Conservation (phyloP, 31 red algal genomes). For the Odonthalia washingtoniensis region DNA sequence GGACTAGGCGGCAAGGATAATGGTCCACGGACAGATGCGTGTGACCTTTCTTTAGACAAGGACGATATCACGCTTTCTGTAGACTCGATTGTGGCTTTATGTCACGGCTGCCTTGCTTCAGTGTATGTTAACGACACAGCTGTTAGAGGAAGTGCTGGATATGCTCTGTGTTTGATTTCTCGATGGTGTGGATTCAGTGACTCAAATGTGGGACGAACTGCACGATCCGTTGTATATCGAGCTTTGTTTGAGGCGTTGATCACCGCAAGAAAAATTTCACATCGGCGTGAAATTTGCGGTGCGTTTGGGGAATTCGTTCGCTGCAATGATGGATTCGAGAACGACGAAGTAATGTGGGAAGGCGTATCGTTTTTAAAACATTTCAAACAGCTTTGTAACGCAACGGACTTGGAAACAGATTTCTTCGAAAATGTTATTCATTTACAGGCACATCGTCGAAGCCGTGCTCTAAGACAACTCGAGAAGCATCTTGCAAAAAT, state of each 20-base stretch:
- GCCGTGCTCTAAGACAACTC: conserved; percentile 59
- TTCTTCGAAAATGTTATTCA: conserved; percentile 85
- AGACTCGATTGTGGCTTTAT: conserved; percentile 54
- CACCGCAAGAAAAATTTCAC: conserved; percentile 13
- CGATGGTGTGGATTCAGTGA: conserved; percentile 47
- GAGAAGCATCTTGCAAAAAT: conserved; percentile 35
- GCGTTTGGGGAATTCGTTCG: conserved; percentile 56
- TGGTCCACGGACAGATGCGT: background rate
- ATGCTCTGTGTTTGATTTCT: conserved; percentile 55
- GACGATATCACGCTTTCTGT: background rate
- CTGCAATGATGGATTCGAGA: background rate
- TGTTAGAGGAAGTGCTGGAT: conserved; percentile 69
- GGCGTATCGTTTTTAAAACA: background rate
- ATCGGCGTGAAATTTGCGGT: conserved; percentile 51
- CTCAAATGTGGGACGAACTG: background rate
- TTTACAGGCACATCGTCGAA: conserved; percentile 79
- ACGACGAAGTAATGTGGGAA: background rate
- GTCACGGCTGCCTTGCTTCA: conserved; percentile 50
- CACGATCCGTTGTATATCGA: background rate
- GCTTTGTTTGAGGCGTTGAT: conserved; percentile 28
- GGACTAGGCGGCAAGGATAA: conserved; percentile 15
- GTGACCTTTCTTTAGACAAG: background rate
- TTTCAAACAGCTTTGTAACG: background rate
- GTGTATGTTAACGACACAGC: conserved; percentile 69
- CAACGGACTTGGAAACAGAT: conserved; percentile 58